Evolutionary conservation across 257 asterid species (phyloP).

Genomic region (Nicotiana otophora): DNA sequence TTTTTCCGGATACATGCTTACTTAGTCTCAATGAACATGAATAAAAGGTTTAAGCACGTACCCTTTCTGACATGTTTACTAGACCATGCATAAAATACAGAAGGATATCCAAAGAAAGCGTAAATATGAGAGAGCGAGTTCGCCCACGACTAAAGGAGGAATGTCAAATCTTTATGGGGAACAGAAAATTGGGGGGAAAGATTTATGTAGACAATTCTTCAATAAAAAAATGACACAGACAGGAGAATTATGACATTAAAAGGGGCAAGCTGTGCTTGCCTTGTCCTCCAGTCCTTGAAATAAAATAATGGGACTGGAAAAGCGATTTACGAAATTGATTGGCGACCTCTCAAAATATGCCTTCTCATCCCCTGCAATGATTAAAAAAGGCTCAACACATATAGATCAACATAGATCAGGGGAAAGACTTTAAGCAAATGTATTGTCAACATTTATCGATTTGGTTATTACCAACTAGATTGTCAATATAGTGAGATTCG

Average conservation of each 20-base stretch:
- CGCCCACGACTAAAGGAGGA: neutral
- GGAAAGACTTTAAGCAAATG: neutral
- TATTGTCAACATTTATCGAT: neutral
- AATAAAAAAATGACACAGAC: constrained; percentile 1
- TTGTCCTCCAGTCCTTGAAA: constrained; percentile 95
- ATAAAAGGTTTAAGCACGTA: neutral
- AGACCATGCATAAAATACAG: constrained; percentile 8
- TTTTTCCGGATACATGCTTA: neutral
- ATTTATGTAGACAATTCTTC: neutral
- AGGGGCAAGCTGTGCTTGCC: constrained; percentile 34
- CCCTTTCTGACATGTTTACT: neutral
- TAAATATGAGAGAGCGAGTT: neutral
- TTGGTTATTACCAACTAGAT: constrained; percentile 65
- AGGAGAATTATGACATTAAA: neutral
- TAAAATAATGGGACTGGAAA: constrained; percentile 59
- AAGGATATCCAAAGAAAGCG: neutral
- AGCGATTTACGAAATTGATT: constrained; percentile 53
- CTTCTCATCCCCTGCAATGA: constrained; percentile 45
- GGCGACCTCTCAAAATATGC: constrained; percentile 56
- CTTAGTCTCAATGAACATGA: neutral
- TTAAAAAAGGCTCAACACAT: neutral
- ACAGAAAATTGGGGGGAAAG: neutral
- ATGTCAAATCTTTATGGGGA: neutral
- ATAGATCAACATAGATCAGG: neutral
- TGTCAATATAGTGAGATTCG: constrained; percentile 81